phyloP scores from a whole-genome alignment of 1,139 yeast species.

The Taiozyma sp. region DNA sequence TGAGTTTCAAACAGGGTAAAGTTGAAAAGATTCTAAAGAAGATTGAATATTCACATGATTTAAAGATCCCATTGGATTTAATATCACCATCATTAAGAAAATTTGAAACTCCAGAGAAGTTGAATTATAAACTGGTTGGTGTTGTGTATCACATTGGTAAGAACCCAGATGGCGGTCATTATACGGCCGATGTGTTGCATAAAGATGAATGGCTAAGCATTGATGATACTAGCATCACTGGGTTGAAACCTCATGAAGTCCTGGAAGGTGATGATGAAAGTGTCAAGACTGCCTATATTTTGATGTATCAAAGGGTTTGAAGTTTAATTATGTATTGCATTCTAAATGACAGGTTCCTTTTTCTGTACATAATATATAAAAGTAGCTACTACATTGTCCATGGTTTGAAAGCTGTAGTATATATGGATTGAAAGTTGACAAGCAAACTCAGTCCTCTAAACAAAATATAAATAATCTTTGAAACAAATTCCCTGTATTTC shows the following conservation, averaged over 20 bases:
- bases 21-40: constrained; percentile 51
- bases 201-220: constrained; percentile 67
- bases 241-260: constrained; percentile 44
- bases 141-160: constrained; percentile 95
- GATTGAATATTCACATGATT: constrained; percentile 47
- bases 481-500: not conserved
- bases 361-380: not conserved
- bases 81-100: constrained; percentile 36
- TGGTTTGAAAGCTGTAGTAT: too few species aligned
- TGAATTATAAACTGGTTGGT: constrained; percentile 61
- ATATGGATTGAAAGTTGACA: too few species aligned
- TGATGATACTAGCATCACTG: constrained; percentile 70
- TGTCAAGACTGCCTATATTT: constrained; percentile 68
- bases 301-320: constrained; percentile 55
- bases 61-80: constrained; percentile 50
- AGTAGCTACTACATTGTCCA: too few species aligned
- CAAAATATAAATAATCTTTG: too few species aligned
- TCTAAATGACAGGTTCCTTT: not conserved
- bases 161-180: constrained; percentile 92
- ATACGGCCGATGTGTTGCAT: constrained; percentile 76
- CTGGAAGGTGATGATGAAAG: constrained; percentile 44
- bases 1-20: constrained; percentile 30
- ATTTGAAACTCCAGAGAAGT: constrained; percentile 18
- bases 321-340: not conserved
- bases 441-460: too few species aligned